phyloP scores from a whole-genome alignment of 2,329 filamentous ascomycete genomes.

The Zymoseptoria crescenta region DNA sequence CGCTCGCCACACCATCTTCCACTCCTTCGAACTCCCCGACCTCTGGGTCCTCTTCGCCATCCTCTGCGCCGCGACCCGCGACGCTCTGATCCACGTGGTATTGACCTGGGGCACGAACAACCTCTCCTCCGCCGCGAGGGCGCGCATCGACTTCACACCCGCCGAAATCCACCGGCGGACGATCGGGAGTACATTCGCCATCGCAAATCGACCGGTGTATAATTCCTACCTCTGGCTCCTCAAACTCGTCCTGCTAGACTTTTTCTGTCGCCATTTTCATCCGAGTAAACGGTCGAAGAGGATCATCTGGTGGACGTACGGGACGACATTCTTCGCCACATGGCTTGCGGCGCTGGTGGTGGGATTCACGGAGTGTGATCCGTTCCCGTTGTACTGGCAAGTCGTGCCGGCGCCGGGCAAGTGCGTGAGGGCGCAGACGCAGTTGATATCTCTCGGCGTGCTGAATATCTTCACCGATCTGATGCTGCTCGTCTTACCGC shows the following conservation, averaged over 20 bases:
- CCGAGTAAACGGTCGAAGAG: background rate
- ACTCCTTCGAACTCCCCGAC: background rate
- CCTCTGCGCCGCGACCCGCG: background rate
- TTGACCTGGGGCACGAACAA: background rate
- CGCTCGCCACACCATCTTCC: background rate
- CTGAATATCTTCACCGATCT: background rate
- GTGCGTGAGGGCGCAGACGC: background rate
- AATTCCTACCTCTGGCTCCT: background rate
- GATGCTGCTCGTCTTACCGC: background rate
- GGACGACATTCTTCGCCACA: background rate
- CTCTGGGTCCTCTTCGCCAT: background rate
- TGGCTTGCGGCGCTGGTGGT: background rate
- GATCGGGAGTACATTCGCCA: background rate
- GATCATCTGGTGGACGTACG: background rate
- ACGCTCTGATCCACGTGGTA: background rate
- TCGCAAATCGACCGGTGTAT: background rate
- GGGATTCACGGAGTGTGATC: background rate
- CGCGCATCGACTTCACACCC: background rate
- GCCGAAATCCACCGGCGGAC: background rate
- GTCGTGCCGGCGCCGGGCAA: background rate
- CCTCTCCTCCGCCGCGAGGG: background rate
- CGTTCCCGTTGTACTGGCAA: background rate
- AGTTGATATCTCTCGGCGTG: background rate
- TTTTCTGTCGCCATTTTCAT: background rate
- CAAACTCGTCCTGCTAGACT: background rate